Conservation (phyloP, 768 basidiomycete genomes). For the Trametes meyenii region DNA sequence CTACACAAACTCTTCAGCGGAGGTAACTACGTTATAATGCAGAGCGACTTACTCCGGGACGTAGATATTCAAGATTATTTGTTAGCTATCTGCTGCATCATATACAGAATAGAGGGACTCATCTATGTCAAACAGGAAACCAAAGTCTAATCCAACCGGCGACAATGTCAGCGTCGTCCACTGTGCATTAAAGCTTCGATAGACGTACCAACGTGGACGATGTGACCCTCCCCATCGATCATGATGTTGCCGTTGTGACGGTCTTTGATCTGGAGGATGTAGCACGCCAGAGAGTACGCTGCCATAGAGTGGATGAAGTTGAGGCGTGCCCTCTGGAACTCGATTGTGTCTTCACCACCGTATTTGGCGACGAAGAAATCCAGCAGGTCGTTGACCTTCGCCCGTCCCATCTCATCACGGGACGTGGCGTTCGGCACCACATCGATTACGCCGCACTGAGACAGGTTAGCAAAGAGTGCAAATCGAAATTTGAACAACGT, state of each 20-base stretch:
- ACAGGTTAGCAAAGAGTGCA: conserved; percentile 8
- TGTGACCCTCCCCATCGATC: conserved; percentile 98
- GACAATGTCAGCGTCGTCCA: neutral
- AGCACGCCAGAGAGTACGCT: conserved; percentile 97
- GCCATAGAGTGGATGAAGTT: conserved; percentile 99
- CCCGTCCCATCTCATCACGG: conserved; percentile 98
- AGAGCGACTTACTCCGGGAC: conserved; percentile 64
- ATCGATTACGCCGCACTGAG: conserved; percentile 95
- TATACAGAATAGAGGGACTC: conserved; percentile 46
- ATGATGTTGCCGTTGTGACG: conserved; percentile 99
- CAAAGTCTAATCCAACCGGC: conserved; percentile 67
- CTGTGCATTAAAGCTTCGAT: neutral
- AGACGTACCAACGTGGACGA: conserved; percentile 83
- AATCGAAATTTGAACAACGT: conserved; percentile 32
- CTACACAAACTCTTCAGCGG: conserved; percentile 40
- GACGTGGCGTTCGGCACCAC: conserved; percentile 98
- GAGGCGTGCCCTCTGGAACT: conserved; percentile 89
- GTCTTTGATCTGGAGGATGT: conserved; percentile 98
- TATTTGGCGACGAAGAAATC: conserved; percentile 95
- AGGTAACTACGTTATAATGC: neutral
- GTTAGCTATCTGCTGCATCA: conserved; percentile 33
- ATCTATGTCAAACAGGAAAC: conserved; percentile 99
- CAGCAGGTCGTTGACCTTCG: conserved; percentile 94
- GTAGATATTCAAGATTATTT: conserved; percentile 40
- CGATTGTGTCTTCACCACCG: conserved; percentile 83